Base-by-base conservation (phyloP, 352 stramenopile genomes). In the Pythium phragmiticola region DNA sequence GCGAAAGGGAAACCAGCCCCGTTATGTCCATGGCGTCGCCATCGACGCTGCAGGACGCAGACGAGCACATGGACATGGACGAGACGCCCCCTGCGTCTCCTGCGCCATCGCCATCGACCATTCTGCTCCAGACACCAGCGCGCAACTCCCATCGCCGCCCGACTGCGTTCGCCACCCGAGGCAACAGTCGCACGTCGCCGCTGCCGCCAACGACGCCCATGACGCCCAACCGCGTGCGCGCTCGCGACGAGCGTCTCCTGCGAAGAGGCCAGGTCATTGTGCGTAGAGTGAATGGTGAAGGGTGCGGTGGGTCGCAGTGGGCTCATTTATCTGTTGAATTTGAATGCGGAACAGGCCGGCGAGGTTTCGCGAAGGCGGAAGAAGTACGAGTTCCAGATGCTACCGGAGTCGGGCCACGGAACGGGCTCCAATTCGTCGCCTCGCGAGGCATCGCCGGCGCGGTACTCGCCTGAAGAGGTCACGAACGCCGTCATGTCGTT, bases 401-500 rank as follows among this genome's bases (percentile, higher is more conserved):
- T 88, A 14, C 81, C 83, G 0, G 78, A 78, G 14, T 71, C 83
- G 21, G 58, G 59, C 5, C 59, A 70, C 21, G 60, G 73, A 33
- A 76, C 74, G 19, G 68, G 72, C 0, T 68, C 73, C 23, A 77
- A 74, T 26, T 63, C 75, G 0, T 79, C 74, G 43, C 45, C 56
- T 21, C 55, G 54, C 14, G 70, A 73, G 28, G 75, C 81, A 63
- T 87, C 80, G 8, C 83, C 83, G 13, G 81, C 81, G 28, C 68
- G 84, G 23, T 89, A 89, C 63, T 89, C 84, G 50, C 74, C 79
- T 3, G 82, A 84, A 43, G 82, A 91, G 62, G 76, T 90, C 12
- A 85, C 82, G 47, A 76, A 83, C n/a, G 80, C 80, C n/a, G 80
- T 93, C 70, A 85, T 85, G 49, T 89, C 80, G 45, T 93, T 93